Conservation (phyloP, 768 basidiomycete genomes). For the Vararia minispora region DNA sequence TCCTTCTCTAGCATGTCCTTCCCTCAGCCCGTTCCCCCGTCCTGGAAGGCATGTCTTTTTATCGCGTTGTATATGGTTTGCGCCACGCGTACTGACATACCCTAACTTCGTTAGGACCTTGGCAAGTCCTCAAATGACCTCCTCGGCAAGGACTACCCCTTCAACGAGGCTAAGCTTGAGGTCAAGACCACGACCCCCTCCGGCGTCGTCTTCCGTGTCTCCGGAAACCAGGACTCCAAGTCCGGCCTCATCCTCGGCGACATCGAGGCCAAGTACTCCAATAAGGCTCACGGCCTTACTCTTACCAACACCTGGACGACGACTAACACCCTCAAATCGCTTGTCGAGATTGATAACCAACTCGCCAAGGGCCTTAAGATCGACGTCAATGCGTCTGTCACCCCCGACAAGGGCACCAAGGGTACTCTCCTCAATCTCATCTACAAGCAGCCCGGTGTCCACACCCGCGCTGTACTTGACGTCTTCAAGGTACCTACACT, state of each 20-base stretch:
- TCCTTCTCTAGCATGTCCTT: constrained; percentile 56
- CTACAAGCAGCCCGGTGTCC: constrained; percentile 95
- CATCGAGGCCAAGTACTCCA: constrained; percentile 89
- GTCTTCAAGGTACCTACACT: constrained; percentile 76
- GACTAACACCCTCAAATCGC: constrained; percentile 80
- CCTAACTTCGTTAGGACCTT: constrained; percentile 48
- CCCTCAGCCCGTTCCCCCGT: constrained; percentile 93
- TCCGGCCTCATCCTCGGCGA: constrained; percentile 70
- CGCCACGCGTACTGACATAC: constrained; percentile 2
- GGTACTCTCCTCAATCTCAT: constrained; percentile 69
- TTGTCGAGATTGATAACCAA: constrained; percentile 93
- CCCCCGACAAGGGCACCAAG: constrained; percentile 82
- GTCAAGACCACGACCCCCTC: constrained; percentile 86
- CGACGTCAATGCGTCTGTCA: constrained; percentile 73
- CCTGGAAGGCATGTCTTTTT: constrained; percentile 71
- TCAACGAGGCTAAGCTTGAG: constrained; percentile 61
- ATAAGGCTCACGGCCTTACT: constrained; percentile 86
- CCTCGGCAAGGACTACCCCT: constrained; percentile 85
- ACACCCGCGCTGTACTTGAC: constrained; percentile 85
- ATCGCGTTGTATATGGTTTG: neutral
- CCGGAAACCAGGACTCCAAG: constrained; percentile 71
- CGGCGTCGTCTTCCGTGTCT: constrained; percentile 89
- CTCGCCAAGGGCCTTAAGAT: constrained; percentile 97
- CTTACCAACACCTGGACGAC: constrained; percentile 97
- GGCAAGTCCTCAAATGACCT: constrained; percentile 98